Evolutionary conservation across 1,139 yeast species (phyloP).

Genomic region (Suhomyces yuchorum): DNA sequence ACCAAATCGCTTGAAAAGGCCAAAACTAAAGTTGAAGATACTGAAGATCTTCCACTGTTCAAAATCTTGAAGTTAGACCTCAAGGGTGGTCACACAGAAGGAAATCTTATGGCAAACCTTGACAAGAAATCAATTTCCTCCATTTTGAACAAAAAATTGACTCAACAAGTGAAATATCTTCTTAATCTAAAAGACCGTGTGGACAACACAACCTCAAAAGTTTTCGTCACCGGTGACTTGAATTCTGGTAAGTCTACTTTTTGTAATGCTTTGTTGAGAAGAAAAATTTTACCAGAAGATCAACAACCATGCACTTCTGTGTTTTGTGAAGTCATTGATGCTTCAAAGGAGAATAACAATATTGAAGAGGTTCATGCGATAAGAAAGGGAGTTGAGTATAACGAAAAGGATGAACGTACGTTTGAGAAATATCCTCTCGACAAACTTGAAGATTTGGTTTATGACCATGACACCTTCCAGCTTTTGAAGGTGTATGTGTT

Average conservation of each 20-base stretch:
- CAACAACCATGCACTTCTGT: constrained; percentile 98
- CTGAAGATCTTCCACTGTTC: constrained; percentile 43
- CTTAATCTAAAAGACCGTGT: constrained; percentile 77
- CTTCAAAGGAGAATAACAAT: constrained; percentile 65
- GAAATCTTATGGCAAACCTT: constrained; percentile 49
- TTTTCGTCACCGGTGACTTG: constrained; percentile 93
- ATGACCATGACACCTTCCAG: constrained; percentile 69
- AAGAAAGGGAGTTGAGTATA: constrained; percentile 60
- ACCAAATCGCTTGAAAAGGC: constrained; percentile 35
- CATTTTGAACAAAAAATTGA: constrained; percentile 63
- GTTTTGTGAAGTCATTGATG: constrained; percentile 91
- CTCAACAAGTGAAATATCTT: constrained; percentile 67
- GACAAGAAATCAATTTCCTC: constrained; percentile 69
- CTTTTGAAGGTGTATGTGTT: constrained; percentile 79
- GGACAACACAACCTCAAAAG: constrained; percentile 90
- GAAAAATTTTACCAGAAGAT: constrained; percentile 86
- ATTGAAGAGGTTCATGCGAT: constrained; percentile 94
- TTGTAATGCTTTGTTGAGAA: constrained; percentile 84
- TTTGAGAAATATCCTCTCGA: constrained; percentile 57
- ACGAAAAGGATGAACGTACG: constrained; percentile 63
- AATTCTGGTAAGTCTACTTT: constrained; percentile 97
- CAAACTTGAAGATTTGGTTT: constrained; percentile 69
- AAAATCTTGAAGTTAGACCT: constrained; percentile 65
- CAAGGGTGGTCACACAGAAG: constrained; percentile 54
- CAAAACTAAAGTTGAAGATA: constrained; percentile 23